These are phyloP conservation scores for Pleurotus ostreatus DNA, from an alignment of 768 basidiomycete species.

Conservation along the genomic window DNA sequence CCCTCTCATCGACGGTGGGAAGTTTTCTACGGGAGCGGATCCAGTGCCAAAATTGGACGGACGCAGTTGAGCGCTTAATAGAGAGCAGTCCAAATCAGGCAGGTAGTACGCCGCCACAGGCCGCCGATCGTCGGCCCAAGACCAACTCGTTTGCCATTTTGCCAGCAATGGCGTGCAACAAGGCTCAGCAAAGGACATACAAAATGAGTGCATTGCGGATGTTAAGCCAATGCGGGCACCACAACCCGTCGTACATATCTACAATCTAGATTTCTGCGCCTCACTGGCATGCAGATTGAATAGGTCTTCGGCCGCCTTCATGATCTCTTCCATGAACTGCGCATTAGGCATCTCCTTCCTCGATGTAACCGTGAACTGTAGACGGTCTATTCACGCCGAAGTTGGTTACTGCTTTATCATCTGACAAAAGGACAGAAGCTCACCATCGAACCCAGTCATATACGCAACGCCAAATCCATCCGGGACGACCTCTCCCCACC, in stretches of 20 bases:
- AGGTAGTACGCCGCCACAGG: too few relatives aligned
- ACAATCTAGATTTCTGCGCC: constrained; percentile 31
- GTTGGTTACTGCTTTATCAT: neutral
- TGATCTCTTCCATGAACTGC: constrained; percentile 68
- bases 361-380: constrained; percentile 88
- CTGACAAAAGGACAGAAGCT: constrained; percentile 14
- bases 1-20: too few relatives aligned
- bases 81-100: too few relatives aligned
- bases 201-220: too few relatives aligned
- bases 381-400: constrained; percentile 44
- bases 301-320: constrained; percentile 59
- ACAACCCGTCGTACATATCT: constrained; percentile 8
- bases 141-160: too few relatives aligned
- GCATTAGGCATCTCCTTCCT: constrained; percentile 80
- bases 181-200: too few relatives aligned
- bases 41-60: too few relatives aligned
- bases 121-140: too few relatives aligned
- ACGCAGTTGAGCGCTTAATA: too few relatives aligned
- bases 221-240: too few relatives aligned
- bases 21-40: too few relatives aligned
- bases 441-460: constrained; percentile 84
- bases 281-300: constrained; percentile 48
- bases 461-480: constrained; percentile 95
- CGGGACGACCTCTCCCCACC: constrained; percentile 95
- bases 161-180: too few relatives aligned